Evolutionary conservation across 176 grass and related monocot genomes (phyloP).

Genomic region (Oryza rufipogon): DNA sequence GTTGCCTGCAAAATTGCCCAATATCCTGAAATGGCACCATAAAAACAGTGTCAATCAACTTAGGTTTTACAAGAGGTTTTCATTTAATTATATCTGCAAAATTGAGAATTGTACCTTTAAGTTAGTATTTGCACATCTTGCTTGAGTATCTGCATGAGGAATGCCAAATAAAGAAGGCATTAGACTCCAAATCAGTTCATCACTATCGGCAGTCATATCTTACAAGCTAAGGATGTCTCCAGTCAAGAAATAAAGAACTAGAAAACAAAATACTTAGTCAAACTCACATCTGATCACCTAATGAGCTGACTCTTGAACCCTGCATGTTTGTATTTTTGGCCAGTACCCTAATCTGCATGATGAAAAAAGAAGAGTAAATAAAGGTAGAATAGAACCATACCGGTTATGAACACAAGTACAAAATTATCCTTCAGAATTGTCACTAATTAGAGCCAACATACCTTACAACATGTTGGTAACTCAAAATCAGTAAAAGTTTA

Average conservation of each 20-base stretch:
- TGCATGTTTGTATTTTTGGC: constrained; percentile 43
- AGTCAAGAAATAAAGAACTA: constrained; percentile 35
- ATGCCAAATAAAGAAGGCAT: constrained; percentile 34
- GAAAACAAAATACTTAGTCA: constrained; percentile 7
- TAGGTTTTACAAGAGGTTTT: background rate
- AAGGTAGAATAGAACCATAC: constrained; percentile 8
- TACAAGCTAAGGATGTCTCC: constrained; percentile 31
- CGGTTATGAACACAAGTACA: background rate
- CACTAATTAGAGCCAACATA: constrained; percentile 7
- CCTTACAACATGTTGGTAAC: constrained; percentile 48
- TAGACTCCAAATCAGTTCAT: constrained; percentile 28
- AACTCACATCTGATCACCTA: constrained; percentile 46
- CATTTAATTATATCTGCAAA: constrained; percentile 10
- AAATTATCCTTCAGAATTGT: background rate
- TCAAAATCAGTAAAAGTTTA: constrained; percentile 52
- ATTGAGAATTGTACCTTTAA: constrained; percentile 41
- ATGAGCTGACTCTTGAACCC: constrained; percentile 47
- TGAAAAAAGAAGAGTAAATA: constrained; percentile 16
- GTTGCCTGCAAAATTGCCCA: constrained; percentile 61
- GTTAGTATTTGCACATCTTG: constrained; percentile 65
- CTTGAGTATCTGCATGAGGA: constrained; percentile 34
- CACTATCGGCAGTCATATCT: constrained; percentile 23
- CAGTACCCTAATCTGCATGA: constrained; percentile 37
- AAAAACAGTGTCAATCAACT: constrained; percentile 24
- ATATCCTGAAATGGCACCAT: constrained; percentile 44